A percentile compares a stretch with the other conserved stretches of the same genome.
Evolutionary conservation across 495 filamentous ascomycete genomes (phyloP).

Genomic region (Podospora pseudoanserina): DNA sequence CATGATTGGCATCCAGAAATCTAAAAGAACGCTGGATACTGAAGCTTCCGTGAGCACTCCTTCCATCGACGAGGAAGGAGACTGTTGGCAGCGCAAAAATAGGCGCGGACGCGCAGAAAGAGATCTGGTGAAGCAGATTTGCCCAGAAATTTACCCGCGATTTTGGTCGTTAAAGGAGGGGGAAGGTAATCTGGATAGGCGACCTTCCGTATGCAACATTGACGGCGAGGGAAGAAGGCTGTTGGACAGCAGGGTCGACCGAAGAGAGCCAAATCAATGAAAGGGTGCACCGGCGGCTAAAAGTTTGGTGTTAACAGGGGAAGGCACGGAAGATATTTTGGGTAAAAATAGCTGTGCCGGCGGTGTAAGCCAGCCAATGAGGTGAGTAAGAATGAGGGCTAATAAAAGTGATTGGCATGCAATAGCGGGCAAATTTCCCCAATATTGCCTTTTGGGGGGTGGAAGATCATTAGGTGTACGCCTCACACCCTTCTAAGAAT

Average conservation of each 20-base stretch:
- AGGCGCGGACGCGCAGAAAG: neutral
- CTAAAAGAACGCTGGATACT: neutral
- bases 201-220: conserved; percentile 11
- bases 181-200: conserved; percentile 5
- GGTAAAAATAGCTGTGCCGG: conserved; percentile 20
- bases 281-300: conserved; percentile 16
- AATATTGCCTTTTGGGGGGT: neutral
- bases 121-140: neutral
- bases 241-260: neutral
- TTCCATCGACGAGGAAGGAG: no score
- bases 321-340: conserved; percentile 13
- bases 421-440: conserved; percentile 16
- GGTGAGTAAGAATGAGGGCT: conserved; percentile 4
- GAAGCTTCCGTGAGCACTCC: neutral
- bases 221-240: neutral
- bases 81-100: neutral
- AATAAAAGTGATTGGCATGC: conserved; percentile 6
- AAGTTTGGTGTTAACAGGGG: conserved; percentile 1
- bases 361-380: conserved; percentile 4
- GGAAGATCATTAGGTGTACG: neutral
- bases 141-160: neutral
- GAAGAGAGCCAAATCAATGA: neutral
- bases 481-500: neutral
- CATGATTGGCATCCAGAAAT: neutral
- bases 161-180: neutral